Conservation (phyloP, 192 early-diverging fungal species). For the Coemansia sp. region DNA sequence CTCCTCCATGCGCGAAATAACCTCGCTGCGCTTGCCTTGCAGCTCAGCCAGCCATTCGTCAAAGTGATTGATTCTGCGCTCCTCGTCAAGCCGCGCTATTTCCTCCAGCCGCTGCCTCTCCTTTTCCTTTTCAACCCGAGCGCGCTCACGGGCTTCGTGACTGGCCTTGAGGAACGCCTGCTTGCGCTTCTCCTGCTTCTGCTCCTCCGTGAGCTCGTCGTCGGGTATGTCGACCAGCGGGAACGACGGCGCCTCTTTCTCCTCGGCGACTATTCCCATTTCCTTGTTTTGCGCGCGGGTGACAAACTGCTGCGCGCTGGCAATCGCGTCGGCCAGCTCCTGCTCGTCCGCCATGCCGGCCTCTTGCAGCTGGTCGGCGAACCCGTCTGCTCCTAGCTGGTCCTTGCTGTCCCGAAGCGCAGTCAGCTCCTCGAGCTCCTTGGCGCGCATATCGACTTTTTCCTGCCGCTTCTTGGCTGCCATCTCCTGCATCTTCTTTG, state of each 20-base stretch:
- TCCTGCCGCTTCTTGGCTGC: constrained; percentile 78
- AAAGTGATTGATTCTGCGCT: constrained; percentile 63
- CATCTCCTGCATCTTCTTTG: constrained; percentile 71
- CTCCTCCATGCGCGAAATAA: constrained; percentile 70
- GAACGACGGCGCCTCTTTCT: constrained; percentile 73
- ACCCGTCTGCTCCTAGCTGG: constrained; percentile 21
- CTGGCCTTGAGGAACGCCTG: constrained; percentile 76
- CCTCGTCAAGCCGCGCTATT: constrained; percentile 65
- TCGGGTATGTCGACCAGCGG: constrained; percentile 77
- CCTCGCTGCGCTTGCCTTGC: constrained; percentile 57
- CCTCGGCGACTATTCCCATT: constrained; percentile 74
- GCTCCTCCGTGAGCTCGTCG: constrained; percentile 70
- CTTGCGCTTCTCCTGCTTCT: constrained; percentile 80
- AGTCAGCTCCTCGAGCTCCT: constrained; percentile 56
- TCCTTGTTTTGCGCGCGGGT: constrained; percentile 73
- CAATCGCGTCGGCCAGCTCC: constrained; percentile 72
- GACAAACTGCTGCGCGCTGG: constrained; percentile 64
- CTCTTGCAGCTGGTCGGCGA: constrained; percentile 55
- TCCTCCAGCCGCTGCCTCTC: constrained; percentile 57
- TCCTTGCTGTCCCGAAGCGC: constrained; percentile 31
- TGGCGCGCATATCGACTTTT: constrained; percentile 71
- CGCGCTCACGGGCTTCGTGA: constrained; percentile 71
- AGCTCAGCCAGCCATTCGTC: constrained; percentile 70
- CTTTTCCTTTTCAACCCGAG: constrained; percentile 68
- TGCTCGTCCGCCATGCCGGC: constrained; percentile 64